Base-by-base conservation (phyloP, 2,329 filamentous ascomycete genomes). In the Pseudopyrenochaeta lycopersici region DNA sequence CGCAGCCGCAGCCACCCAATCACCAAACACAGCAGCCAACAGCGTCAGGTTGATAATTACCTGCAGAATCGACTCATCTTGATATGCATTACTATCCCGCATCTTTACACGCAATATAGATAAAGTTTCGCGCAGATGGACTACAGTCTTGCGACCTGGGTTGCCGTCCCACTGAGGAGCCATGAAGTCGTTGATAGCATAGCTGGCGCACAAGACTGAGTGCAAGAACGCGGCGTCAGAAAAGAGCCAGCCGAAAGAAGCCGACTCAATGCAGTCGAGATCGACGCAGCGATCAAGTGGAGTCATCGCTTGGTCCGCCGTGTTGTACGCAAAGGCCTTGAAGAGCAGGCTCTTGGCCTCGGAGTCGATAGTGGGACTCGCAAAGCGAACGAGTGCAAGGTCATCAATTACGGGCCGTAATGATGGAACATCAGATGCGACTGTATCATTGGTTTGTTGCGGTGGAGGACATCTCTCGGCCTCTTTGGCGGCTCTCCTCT, bases 41-140 rank as follows among this genome's bases (percentile, higher is more conserved):
- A 62, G 39, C 6, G 56, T 42, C 1, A 64, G 46, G 21, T 49
- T 60, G 7, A 62, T 45, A n/a, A 64, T 44, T 10, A 64, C 48
- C 7, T 49, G 42, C 35, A 64, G 15, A 4, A 50, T 43, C 1
- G 56, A 30, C 32, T 62, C 59, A 7, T 56, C 49, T 11, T 46
- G 18, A 46, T 60, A 32, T 2, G 40, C 62, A 21, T 57, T 6
- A 4, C 40, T 17, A 6, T 2, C 21, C 17, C 39, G 14, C 45
- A 60, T 33, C 30, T 52, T 59, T n/a, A 31, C 23, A 3, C 51
- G 39, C 10, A 64, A 40, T 4, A 58, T 27, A 1, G 33, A 30
- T 10, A 64, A n/a, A 1, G 62, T 60, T 14, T 54, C 21, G 11
- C 49, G 48, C 3, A 63, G 49, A 39, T 63, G 57, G 17, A 45